Evolutionary conservation across 163 green algal species (phyloP).

Genomic region (Scenedesmus sp.): DNA sequence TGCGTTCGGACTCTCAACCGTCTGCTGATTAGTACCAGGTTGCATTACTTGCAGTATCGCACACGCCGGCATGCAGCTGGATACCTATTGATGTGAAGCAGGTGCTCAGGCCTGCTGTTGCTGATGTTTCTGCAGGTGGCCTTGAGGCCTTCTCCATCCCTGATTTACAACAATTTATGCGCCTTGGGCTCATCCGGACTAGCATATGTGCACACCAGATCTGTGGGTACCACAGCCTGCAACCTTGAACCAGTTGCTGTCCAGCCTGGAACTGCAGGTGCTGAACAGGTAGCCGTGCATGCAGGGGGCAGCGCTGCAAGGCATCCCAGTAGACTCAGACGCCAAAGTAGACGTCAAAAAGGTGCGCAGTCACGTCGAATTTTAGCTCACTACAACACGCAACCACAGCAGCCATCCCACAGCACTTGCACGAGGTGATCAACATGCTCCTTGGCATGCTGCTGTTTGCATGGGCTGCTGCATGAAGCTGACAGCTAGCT

Average conservation of each 20-base stretch:
- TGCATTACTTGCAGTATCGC: too few relatives aligned
- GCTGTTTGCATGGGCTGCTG: background rate
- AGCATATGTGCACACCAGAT: constrained; percentile 36
- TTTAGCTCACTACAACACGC: background rate
- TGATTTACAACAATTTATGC: constrained; percentile 58
- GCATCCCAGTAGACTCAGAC: background rate
- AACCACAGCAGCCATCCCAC: background rate
- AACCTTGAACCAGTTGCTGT: background rate
- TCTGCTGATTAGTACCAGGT: too few relatives aligned
- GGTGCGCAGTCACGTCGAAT: background rate
- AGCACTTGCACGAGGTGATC: background rate
- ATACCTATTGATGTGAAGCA: background rate
- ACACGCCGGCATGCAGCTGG: background rate
- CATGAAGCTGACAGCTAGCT: background rate
- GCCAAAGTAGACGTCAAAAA: background rate
- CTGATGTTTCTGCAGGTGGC: constrained; percentile 47
- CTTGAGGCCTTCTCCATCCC: constrained; percentile 55
- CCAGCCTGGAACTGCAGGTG: background rate
- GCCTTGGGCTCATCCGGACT: background rate
- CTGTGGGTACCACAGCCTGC: background rate
- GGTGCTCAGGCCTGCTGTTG: background rate
- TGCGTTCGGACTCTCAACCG: background rate
- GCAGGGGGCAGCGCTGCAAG: constrained; percentile 7
- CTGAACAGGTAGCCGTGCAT: background rate
- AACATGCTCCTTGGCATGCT: background rate